A percentile compares a stretch with the other conserved stretches of the same genome.
These are phyloP conservation scores for Pichia scutulata DNA, from an alignment of 805 yeast species.

Conservation along the genomic window DNA sequence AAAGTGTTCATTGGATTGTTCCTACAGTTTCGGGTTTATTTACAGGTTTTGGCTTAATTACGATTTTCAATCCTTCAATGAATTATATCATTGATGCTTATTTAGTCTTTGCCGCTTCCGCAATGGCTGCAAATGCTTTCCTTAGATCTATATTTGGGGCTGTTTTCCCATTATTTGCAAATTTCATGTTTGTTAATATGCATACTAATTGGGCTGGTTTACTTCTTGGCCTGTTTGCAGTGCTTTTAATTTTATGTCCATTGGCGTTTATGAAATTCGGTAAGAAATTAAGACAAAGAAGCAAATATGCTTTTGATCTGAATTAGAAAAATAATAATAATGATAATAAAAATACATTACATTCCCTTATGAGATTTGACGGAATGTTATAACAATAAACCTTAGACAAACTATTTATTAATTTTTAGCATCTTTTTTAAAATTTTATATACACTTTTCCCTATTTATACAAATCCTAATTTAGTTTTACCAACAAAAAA, in stretches of 20 bases:
- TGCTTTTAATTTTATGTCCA: slow-evolving; percentile 59
- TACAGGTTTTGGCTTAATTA: slow-evolving; percentile 60
- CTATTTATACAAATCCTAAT: no score
- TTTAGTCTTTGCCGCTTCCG: slow-evolving; percentile 67
- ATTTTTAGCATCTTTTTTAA: no score
- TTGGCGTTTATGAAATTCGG: slow-evolving; percentile 56
- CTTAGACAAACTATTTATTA: no score
- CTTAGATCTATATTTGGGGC: slow-evolving; percentile 64
- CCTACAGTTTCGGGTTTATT: slow-evolving; percentile 61
- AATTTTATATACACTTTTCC: no score
- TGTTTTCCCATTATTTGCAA: slow-evolving; percentile 46
- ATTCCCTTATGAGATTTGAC: no score
- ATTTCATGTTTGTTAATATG: slow-evolving; percentile 60
- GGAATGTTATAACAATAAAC: no score
- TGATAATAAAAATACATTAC: no score
- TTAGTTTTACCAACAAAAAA: no score
- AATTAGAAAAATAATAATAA: no score
- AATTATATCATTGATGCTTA: slow-evolving; percentile 71
- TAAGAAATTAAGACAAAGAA: slow-evolving; percentile 42
- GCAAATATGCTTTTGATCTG: slow-evolving; percentile 43
- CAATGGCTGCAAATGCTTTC: slow-evolving; percentile 66
- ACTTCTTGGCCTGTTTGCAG: slow-evolving; percentile 54
- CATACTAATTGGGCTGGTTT: slow-evolving; percentile 78
- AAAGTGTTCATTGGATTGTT: slow-evolving; percentile 72
- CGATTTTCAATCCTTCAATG: slow-evolving; percentile 60